phyloP scores from a whole-genome alignment of 352 stramenopile genomes.

The Elongisporangium undulatum region DNA sequence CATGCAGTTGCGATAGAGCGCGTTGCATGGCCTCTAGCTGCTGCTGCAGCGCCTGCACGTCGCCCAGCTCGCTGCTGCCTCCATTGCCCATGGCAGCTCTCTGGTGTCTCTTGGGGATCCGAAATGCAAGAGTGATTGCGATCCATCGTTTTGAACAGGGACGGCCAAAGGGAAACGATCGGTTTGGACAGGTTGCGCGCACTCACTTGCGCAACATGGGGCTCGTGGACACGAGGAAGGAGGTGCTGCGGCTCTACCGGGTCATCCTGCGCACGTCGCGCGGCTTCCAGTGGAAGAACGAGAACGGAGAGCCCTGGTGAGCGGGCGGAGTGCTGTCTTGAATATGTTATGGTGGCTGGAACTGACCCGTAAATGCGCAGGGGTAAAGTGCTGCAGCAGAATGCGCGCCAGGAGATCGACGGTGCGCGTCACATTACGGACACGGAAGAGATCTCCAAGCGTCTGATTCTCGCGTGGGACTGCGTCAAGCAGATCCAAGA shows the following conservation, averaged over 20 bases:
- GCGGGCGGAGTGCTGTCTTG: background rate
- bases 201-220: conserved; percentile 2
- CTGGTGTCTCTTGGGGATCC: conserved; percentile 8
- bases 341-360: no score
- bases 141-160: no score
- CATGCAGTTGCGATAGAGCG: conserved; percentile 20
- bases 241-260: conserved; percentile 79
- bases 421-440: conserved; percentile 69
- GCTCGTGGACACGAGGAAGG: conserved; percentile 59
- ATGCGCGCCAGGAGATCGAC: conserved; percentile 80
- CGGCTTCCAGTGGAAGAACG: conserved; percentile 71
- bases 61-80: conserved; percentile 28
- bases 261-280: conserved; percentile 74
- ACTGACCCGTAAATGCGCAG: conserved; percentile 9
- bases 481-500: conserved; percentile 72
- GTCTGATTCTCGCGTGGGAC: conserved; percentile 75
- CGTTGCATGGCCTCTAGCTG: conserved; percentile 49
- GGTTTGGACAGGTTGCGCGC: no score
- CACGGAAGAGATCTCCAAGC: conserved; percentile 70
- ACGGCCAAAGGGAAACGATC: no score
- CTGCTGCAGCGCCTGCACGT: conserved; percentile 18
- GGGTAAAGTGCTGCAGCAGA: conserved; percentile 58
- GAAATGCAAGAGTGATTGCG: no score
- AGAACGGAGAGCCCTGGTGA: conserved; percentile 66
- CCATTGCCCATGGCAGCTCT: conserved; percentile 42